Percentiles rank a stretch among this genome's conserved stretches.
phyloP scores from a whole-genome alignment of 1,284 basidiomycete species.

The Paramarasmius palmivorus region DNA sequence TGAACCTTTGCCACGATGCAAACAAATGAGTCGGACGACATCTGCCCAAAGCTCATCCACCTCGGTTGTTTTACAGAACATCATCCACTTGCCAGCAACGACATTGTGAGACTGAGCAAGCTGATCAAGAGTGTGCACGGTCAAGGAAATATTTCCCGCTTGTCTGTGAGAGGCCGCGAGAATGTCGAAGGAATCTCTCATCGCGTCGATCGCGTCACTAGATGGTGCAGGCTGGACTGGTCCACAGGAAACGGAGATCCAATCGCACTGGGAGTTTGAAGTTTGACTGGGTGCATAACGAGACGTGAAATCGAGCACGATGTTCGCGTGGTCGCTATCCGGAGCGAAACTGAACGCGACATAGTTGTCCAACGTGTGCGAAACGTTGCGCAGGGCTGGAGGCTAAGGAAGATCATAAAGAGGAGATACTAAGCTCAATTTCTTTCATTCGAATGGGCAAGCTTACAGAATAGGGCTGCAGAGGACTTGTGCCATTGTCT shows the following conservation, averaged over 20 bases:
- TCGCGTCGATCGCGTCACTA: constrained; percentile 14
- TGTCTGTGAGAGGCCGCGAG: constrained; percentile 18
- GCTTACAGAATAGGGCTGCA: too few species aligned
- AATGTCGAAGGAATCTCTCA: constrained; percentile 20
- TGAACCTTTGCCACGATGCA: constrained; percentile 23
- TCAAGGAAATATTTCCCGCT: constrained; percentile 21
- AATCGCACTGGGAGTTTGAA: constrained; percentile 26
- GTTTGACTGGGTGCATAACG: constrained; percentile 29
- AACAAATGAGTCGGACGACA: constrained; percentile 29
- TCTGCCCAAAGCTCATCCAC: constrained; percentile 35
- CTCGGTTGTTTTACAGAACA: constrained; percentile 27
- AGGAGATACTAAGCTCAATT: too few species aligned
- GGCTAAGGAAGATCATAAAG: too few species aligned
- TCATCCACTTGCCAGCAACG: constrained; percentile 35
- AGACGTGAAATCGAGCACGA: neutral
- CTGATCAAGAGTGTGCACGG: constrained; percentile 30
- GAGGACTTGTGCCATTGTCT: too few species aligned
- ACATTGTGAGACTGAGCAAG: constrained; percentile 30
- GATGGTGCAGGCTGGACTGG: constrained; percentile 21
- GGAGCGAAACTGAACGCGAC: neutral
- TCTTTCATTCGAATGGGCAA: too few species aligned
- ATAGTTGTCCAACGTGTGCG: neutral
- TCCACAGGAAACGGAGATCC: constrained; percentile 28
- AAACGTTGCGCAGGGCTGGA: neutral
- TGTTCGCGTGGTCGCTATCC: neutral